Base-by-base conservation (phyloP, 768 basidiomycete genomes). In the Grammothele lineata region DNA sequence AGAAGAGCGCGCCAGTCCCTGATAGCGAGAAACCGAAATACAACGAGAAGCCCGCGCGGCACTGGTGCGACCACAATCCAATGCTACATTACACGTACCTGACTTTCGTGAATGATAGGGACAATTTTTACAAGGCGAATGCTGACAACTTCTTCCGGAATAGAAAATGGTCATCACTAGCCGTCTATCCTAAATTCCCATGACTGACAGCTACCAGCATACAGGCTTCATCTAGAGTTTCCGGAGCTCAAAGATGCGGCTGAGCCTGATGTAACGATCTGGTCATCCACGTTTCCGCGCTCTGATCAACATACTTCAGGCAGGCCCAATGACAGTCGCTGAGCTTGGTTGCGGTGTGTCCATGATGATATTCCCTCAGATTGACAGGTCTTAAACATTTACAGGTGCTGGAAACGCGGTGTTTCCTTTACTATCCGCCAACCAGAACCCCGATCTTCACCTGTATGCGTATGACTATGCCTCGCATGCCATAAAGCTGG, bases 331-430 rank as follows among this genome's bases (percentile, higher is more conserved):
- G 40, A 76, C 74, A 2, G 78, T 98, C 18, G 82, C 84, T 37
- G 96, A 99, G 66, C 78, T 97, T 22, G 96, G 96, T 19, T 97
- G 94, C 62, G 93, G 87, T 87, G 51, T 54, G 78, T 61, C 7
- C 58, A 30, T 27, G 9, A 7, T 3, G n/a, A 5, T 40, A 14
- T n/a, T 11, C 11, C 2, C 7, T 25, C 4, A 23, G 7, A 37
- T 37, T 21, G 12, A 26, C 5, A 34, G 24, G 18, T 8, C 41
- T 43, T 18, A 8, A 8, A 23, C 32, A n/a, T 5, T 17, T 8
- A 7, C 19, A 90, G 93, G 95, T 34, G 91, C 92, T 17, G 96
- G 96, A n/a, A 96, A 95, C 62, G 85, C 92, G 5, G 79, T 92
- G 1, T 96, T 93, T 59, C 96, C 96, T 0, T 71, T 99, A 1